Evolutionary conservation across 441 rosid genomes (phyloP), one percentile per base, ranked within the genome.

Genomic region (Bocquillonia castaneifolia): DNA sequence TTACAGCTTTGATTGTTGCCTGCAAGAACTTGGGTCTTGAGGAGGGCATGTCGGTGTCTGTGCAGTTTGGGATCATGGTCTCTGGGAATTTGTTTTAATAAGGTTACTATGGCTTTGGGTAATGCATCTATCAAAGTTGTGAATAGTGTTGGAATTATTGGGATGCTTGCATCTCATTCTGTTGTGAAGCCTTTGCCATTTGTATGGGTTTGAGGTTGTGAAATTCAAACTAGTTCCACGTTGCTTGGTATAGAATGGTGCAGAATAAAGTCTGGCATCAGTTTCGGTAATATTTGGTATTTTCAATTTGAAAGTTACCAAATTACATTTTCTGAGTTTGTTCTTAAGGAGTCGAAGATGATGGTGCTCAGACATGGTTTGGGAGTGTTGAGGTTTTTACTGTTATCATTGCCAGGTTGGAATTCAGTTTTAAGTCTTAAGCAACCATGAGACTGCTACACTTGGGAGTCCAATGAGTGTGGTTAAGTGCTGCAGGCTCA

Each of bases 11-110:
- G 82, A 78, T 53, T 76, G 72, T 79, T 86, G 84, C 82, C 84
- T 86, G 71, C 85, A 86, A 82, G 80, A 81, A 84, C 84, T 86
- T 82, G 82, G 81, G 88, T 88, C 82, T 78, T 81, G 84, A 80
- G 72, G 83, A 81, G 80, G 84, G 83, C 86, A 81, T 82, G 73
- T 74, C 76, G 76, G 83, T 81, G 68, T 80, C 74, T 76, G 66
- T 85, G 78, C 79, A 59, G 63, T 80, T 76, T 80, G 74, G 77
- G 81, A 71, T 79, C 75, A 74, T 71, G 80, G 66, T 80, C 58
- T 48, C 63, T 62, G 74, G 80, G 69, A 63, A 72, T 64, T 58
- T 73, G 40, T 73, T 79, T 67, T 70, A 70, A 70, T 74, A 61
- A 50, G 71, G 61, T 74, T 62, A 63, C 55, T 63, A 45, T 67